These are phyloP conservation scores for Diaporthe sp. DNA, from an alignment of 2,329 filamentous ascomycete genomes.

Conservation along the genomic window DNA sequence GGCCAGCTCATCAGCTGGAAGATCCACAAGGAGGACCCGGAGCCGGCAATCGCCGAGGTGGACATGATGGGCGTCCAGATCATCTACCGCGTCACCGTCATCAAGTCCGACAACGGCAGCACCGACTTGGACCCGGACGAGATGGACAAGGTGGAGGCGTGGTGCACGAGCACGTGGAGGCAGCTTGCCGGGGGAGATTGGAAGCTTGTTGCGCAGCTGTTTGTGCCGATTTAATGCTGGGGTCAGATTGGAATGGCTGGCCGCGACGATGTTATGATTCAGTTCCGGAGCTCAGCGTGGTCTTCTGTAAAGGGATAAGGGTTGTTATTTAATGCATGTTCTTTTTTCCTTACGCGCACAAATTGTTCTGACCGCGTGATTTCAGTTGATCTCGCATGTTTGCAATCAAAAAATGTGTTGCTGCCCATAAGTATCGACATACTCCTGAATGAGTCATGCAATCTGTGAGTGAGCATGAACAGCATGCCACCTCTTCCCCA, in stretches of 20 bases:
- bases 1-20: conserved; percentile 32
- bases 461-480: no score
- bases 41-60: conserved; percentile 35
- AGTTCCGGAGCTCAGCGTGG: not conserved
- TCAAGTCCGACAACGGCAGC: conserved; percentile 11
- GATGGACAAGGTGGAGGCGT: conserved; percentile 27
- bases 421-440: not conserved
- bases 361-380: no score
- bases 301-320: not conserved
- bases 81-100: conserved; percentile 35
- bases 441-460: no score
- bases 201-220: conserved; percentile 35
- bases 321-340: not conserved
- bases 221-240: conserved; percentile 15
- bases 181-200: conserved; percentile 36
- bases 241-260: not conserved
- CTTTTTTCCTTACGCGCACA: not conserved
- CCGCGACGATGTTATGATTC: conserved; percentile 7
- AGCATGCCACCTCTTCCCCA: no score
- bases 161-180: conserved; percentile 39
- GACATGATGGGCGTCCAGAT: conserved; percentile 41
- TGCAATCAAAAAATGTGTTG: not conserved
- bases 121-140: not conserved
- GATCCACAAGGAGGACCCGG: conserved; percentile 35
- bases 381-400: not conserved